These are phyloP conservation scores for Penicillium sp. DNA, from an alignment of 2,329 filamentous ascomycete genomes.

Conservation along the genomic window DNA sequence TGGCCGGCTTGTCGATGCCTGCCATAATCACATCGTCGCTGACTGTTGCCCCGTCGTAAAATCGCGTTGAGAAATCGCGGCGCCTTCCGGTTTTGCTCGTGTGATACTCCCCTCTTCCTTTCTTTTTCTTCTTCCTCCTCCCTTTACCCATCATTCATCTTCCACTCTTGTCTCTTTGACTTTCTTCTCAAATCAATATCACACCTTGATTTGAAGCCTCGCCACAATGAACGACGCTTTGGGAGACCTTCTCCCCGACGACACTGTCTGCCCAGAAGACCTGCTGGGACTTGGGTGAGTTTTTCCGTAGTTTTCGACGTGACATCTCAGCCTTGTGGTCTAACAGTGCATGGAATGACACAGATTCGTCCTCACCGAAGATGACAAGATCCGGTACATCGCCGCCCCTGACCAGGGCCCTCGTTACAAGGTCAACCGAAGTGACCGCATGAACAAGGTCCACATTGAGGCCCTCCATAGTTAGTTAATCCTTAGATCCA, in stretches of 20 bases:
- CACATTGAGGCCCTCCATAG: constrained; percentile 74
- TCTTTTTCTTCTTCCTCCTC: not conserved
- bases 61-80: not conserved
- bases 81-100: not conserved
- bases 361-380: constrained; percentile 76
- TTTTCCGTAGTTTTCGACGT: not conserved
- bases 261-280: constrained; percentile 65
- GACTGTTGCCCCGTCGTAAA: not conserved
- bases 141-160: not conserved
- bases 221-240: constrained; percentile 68
- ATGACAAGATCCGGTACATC: constrained; percentile 72
- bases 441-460: constrained; percentile 72
- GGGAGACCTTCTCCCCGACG: constrained; percentile 62
- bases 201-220: not conserved
- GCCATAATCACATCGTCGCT: not conserved
- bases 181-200: not conserved
- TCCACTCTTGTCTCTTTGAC: not conserved
- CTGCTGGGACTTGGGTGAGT: constrained; percentile 71
- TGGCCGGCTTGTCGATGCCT: not conserved
- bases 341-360: not conserved
- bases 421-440: constrained; percentile 70
- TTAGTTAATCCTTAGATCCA: constrained; percentile 33
- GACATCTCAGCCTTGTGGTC: not conserved
- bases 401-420: constrained; percentile 68
- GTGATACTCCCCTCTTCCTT: not conserved